phyloP scores from a whole-genome alignment of 306 rosid genomes.

The Fagus crenata region DNA sequence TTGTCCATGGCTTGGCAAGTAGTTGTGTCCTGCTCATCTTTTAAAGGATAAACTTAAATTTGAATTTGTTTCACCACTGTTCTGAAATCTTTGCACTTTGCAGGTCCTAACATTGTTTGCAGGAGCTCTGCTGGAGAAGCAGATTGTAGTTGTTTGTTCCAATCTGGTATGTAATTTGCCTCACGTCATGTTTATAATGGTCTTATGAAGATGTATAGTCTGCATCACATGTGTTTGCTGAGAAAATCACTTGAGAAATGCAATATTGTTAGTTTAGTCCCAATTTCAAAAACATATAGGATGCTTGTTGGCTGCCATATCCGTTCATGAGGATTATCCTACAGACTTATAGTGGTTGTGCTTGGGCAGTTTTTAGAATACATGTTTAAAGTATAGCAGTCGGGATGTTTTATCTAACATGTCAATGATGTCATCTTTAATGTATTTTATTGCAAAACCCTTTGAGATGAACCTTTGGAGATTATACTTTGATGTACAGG shows the following conservation, averaged over 20 bases:
- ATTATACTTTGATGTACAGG: constrained; percentile 51
- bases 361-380: background rate
- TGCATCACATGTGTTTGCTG: constrained; percentile 13
- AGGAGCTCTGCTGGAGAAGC: constrained; percentile 93
- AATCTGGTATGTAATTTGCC: constrained; percentile 64
- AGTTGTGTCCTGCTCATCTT: background rate
- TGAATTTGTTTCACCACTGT: background rate
- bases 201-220: constrained; percentile 23
- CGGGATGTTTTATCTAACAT: background rate
- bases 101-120: constrained; percentile 85
- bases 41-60: background rate
- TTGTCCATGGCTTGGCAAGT: background rate
- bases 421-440: background rate
- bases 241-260: constrained; percentile 11
- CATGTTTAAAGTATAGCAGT: background rate
- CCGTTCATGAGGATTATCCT: background rate
- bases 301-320: background rate
- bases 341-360: background rate
- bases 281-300: background rate
- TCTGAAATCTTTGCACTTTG: constrained; percentile 19
- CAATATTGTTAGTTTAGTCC: constrained; percentile 11
- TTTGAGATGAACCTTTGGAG: background rate
- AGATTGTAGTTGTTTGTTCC: constrained; percentile 79
- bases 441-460: background rate
- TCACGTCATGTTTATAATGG: constrained; percentile 16